Evolutionary conservation across 208 protist genomes (phyloP), one percentile per base, ranked within the genome.

Genomic region (Wallacemonas sp.): DNA sequence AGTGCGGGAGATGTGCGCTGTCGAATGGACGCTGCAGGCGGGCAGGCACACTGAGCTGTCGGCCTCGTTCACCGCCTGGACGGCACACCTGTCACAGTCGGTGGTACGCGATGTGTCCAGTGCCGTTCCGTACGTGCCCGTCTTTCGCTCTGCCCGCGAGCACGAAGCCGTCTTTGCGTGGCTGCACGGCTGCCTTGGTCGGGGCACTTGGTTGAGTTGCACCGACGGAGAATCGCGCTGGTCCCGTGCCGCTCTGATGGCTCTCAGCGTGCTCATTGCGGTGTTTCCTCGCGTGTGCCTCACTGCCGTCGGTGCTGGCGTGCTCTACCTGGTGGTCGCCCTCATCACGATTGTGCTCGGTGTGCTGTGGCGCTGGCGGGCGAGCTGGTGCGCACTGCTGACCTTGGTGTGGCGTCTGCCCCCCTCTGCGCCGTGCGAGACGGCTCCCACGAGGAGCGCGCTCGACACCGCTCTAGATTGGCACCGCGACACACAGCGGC

Each of bases 61-160:
- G n/a, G 11, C 8, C 44, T 50, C 16, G 7, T 7, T 50, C 44
- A 26, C 44, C n/a, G 44, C n/a, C 44, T 14, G 7, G 36, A 41
- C 36, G 36, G 36, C 36, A 14, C 36, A 14, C 14, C 36, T 41
- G 36, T 41, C 36, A 7, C 36, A 7, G 7, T 7, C 36, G 36
- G 36, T 41, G 20, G 44, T 49, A 5, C 11, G 11, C n/a, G 44
- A 12, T 12, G 44, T 49, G 44, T 8, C 11, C 48, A 3, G 29
- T 26, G n/a, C 10, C 52, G 52, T 42, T 11, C 18, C 20, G 52
- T 55, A 22, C 26, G 25, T 55, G 1, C 48, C 48, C 48, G 25
- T 59, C 52, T 59, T 59, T 18, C 52, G 52, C 32, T 59, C 52
- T 25, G 31, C 32, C 22, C 4, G 25, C 18, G 52, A 59, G 10